Conservation (phyloP, 2,329 filamentous ascomycete genomes). For the Mollisiaceae sp. region DNA sequence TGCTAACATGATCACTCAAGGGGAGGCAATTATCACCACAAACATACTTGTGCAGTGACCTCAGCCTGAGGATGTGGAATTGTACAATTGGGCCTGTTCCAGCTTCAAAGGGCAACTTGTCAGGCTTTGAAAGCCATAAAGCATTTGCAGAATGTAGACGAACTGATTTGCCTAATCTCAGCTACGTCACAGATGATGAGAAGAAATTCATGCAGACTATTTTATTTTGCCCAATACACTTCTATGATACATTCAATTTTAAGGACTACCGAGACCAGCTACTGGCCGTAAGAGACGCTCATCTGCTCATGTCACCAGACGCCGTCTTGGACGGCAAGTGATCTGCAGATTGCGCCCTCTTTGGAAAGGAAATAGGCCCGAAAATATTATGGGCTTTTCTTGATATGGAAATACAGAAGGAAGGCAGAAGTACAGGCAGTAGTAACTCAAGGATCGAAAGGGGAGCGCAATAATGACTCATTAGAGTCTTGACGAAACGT, state of each 20-base stretch:
- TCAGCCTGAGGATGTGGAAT: too few species aligned
- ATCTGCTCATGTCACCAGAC: slow-evolving; percentile 5
- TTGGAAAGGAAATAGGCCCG: slow-evolving; percentile 6
- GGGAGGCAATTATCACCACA: too few species aligned
- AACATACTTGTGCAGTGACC: too few species aligned
- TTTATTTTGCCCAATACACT: not conserved
- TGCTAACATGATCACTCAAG: too few species aligned
- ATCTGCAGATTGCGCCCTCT: slow-evolving; percentile 4
- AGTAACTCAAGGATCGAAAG: slow-evolving; percentile 1
- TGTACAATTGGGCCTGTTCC: too few species aligned
- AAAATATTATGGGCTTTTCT: slow-evolving; percentile 3
- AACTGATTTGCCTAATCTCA: too few species aligned
- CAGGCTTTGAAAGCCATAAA: too few species aligned
- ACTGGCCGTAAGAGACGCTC: slow-evolving; percentile 4
- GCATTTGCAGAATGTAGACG: too few species aligned
- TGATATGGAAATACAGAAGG: not conserved
- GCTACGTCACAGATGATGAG: not conserved
- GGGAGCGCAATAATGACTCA: not conserved
- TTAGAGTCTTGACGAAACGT: not conserved
- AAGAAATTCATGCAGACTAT: not conserved
- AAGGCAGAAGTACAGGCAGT: slow-evolving; percentile 3
- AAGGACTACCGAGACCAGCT: not conserved
- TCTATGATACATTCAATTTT: not conserved
- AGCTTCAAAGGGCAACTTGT: too few species aligned
- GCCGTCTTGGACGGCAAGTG: slow-evolving; percentile 6